A percentile compares a stretch with the other conserved stretches of the same genome.
These are phyloP conservation scores for Petrea volubilis DNA, from an alignment of 257 asterid species.

Conservation along the genomic window DNA sequence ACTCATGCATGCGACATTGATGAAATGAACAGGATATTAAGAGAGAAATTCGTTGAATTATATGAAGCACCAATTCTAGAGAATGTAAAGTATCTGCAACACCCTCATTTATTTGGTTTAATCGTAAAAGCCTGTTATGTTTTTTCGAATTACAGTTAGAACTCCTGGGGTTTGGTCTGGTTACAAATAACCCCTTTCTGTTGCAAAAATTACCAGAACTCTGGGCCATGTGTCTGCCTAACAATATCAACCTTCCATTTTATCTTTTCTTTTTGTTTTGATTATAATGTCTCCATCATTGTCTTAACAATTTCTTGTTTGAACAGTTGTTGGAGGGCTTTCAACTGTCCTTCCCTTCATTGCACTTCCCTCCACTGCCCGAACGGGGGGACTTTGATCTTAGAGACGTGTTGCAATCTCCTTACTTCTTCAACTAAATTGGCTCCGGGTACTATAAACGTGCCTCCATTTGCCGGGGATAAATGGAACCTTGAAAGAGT, in stretches of 20 bases:
- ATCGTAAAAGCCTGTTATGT: neutral
- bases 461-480: slow-evolving; percentile 15
- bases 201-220: too few species aligned
- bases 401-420: slow-evolving; percentile 71
- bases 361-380: slow-evolving; percentile 87
- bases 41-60: slow-evolving; percentile 90
- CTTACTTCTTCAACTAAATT: slow-evolving; percentile 86
- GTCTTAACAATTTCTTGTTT: slow-evolving; percentile 29
- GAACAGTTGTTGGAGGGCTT: slow-evolving; percentile 82
- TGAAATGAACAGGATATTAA: slow-evolving; percentile 64
- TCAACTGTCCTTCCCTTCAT: slow-evolving; percentile 70
- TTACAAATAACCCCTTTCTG: too few species aligned
- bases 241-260: too few species aligned
- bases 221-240: too few species aligned
- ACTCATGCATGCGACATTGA: slow-evolving; percentile 97
- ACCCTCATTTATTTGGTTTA: slow-evolving; percentile 3
- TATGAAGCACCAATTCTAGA: slow-evolving; percentile 82
- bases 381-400: slow-evolving; percentile 88
- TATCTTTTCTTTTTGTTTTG: neutral
- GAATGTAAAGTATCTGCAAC: slow-evolving; percentile 54
- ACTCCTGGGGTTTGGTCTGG: too few species aligned
- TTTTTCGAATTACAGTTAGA: too few species aligned
- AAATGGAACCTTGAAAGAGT: neutral
- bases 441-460: neutral
- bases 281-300: neutral